Evolutionary conservation across 2,329 filamentous ascomycete genomes (phyloP), one percentile per base, ranked within the genome.

Genomic region (Akanthomyces muscarius): DNA sequence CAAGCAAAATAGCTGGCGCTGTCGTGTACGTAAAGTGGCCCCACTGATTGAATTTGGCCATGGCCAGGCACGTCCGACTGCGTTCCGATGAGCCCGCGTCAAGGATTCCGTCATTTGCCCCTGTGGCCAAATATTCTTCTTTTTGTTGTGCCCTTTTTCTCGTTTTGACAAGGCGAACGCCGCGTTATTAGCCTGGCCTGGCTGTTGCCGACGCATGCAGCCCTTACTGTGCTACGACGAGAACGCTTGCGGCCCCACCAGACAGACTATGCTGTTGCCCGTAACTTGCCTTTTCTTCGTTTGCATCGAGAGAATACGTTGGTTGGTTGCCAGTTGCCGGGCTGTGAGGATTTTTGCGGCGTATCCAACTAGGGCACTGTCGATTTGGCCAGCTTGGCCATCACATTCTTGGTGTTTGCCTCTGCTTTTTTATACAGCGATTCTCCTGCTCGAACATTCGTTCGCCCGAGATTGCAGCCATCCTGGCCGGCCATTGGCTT

Each of bases 221-320:
- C 5, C 30, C 38, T 38, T 16, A 18, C 16, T 38, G 5, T 25
- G 10, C 25, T n/a, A 18, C 28, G 21, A 21, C 21, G 47, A 30
- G 6, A 47, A 52, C 13, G 58, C 28, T 61, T 52, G 23, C n/a
- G 38, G 48, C 48, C 28, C 58, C 36, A 52, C 48, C n/a, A 61
- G 52, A 53, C n/a, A 21, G 21, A 21, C 21, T 21, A 21, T 7
- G 48, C 14, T 10, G 36, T n/a, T 52, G 44, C n/a, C 48, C 38
- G 58, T 50, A 51, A 48, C 44, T 58, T 58, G 30, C 30, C 56
- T 51, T 51, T 30, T 30, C 28, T 11, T 38, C 14, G 25, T 6
- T 51, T n/a, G 16, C 33, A 51, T 33, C 25, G 8, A 21, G 28
- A 51, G 6, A 33, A 11, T 36, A 4, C 48, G 18, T 56, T 44